These are phyloP conservation scores for Boletellus dicymbophilus DNA, from an alignment of 1,284 basidiomycete species.

Conservation along the genomic window DNA sequence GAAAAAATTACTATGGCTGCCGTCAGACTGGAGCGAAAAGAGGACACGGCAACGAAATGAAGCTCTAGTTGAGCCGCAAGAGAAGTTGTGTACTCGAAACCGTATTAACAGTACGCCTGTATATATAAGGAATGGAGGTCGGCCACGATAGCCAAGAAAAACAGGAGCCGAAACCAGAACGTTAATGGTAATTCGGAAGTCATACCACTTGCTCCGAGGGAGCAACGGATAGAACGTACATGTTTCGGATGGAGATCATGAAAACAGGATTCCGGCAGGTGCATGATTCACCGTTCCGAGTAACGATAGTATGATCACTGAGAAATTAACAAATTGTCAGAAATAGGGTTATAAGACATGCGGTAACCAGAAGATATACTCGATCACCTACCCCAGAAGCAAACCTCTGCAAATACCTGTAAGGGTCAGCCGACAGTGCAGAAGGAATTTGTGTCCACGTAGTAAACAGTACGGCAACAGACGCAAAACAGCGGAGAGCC, in stretches of 20 bases:
- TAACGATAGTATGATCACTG: background rate
- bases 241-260: slow-evolving; percentile 1
- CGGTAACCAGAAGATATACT: background rate
- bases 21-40: slow-evolving; percentile 11
- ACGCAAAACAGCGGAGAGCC: background rate
- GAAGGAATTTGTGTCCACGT: slow-evolving; percentile 4
- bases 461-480: background rate
- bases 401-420: background rate
- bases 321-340: background rate
- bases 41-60: slow-evolving; percentile 20
- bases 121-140: slow-evolving; percentile 18
- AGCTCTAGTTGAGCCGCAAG: slow-evolving; percentile 2
- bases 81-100: background rate
- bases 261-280: background rate
- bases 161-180: no score
- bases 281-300: slow-evolving; percentile 4
- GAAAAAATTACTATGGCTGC: slow-evolving; percentile 7
- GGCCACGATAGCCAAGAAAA: no score
- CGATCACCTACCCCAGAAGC: background rate
- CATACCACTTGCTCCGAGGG: background rate
- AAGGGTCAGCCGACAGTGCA: background rate
- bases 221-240: background rate
- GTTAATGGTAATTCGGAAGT: no score
- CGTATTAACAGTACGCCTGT: background rate
- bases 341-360: slow-evolving; percentile 6